Evolutionary conservation across 2,329 filamentous ascomycete species (phyloP), one percentile per base, ranked within the genome.

Genomic region (Aspergillus melleus): DNA sequence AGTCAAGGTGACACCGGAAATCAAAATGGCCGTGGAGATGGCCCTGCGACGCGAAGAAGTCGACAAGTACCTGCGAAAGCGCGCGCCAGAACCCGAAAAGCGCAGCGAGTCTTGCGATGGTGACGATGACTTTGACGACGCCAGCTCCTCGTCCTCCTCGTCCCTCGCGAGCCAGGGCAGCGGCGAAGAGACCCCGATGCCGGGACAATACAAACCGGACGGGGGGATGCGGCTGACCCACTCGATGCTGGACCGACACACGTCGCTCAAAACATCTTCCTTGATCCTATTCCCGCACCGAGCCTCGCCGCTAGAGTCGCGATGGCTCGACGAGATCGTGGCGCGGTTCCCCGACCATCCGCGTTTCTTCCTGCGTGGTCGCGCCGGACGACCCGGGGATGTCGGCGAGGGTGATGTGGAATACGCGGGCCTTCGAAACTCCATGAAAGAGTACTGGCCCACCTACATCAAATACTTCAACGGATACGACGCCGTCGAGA

Each of bases 401-500:
- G 44, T 52, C 24, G 51, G 52, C 6, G 66, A 61, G 9, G 62
- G 61, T 32, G 68, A 73, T 26, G 49, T 57, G 6, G 69, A 70
- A 14, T 66, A 69, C 29, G 65, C 66, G 8, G 72, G 68, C 12
- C 63, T 68, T 11, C 66, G 68, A 29, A 68, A 64, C 10, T 65
- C 72, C 1, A 66, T 90, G 14, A 82, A 85, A 47, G 83, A 86
- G 58, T 83, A 85, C 52, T 96, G 92, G 90, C 85, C 86, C 2
- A 80, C 84, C 49, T 87, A 96, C 67, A 84, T 88, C 68, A 91
- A 90, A 74, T 95, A 97, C 75, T 91, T 98, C 68, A 93, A 98
- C 73, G 95, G 95, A 1, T 85, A 84, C 58, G 88, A 90, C 70
- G 88, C 93, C 2, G 81, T 98, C 61, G 95, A 99, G 78, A 88